These are phyloP conservation scores for Solanum arcanum DNA, from an alignment of 257 asterid species.

Conservation along the genomic window DNA sequence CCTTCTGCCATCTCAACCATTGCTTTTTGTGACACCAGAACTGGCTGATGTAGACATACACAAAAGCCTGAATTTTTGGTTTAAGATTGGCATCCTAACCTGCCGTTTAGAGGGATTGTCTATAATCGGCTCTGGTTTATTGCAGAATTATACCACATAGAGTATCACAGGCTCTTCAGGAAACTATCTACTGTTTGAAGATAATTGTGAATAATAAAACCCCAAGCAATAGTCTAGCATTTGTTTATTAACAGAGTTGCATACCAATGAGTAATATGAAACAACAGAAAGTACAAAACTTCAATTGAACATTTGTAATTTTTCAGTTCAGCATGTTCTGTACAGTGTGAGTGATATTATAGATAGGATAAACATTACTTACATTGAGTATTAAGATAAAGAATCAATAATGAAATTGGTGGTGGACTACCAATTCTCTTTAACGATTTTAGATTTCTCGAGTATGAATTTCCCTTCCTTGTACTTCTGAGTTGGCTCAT, in stretches of 20 bases:
- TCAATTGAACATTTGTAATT: neutral
- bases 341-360: neutral
- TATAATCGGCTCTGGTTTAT: neutral
- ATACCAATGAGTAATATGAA: neutral
- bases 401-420: neutral
- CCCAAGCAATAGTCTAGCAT: neutral
- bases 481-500: conserved; percentile 24
- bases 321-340: neutral
- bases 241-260: neutral
- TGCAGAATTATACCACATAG: neutral
- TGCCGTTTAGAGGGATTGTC: neutral
- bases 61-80: neutral
- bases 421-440: conserved; percentile 14
- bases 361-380: conserved; percentile 6
- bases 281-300: neutral
- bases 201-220: neutral
- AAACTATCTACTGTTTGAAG: neutral
- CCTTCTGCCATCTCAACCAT: neutral
- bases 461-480: conserved; percentile 36
- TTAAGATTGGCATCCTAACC: neutral
- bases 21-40: neutral
- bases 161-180: neutral
- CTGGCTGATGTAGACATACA: neutral
- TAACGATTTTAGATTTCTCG: conserved; percentile 17
- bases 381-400: neutral